Evolutionary conservation across 1,284 basidiomycete genomes (phyloP).

Genomic region (Pterulicium gracile): DNA sequence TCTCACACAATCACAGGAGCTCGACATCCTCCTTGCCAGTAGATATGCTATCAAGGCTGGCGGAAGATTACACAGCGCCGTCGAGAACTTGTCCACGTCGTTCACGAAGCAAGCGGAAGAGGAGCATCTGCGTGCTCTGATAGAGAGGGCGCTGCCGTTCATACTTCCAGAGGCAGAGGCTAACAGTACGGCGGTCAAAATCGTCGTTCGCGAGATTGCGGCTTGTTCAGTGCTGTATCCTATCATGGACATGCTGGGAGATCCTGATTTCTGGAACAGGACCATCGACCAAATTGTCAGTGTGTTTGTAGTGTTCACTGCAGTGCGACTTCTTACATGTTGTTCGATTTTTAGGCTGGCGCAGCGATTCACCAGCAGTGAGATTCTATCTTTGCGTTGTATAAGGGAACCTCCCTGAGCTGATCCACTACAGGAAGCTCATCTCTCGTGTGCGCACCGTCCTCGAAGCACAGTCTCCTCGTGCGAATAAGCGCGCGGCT

Average conservation of each 20-base stretch:
- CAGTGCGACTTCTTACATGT: slow-evolving; percentile 10
- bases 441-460: slow-evolving; percentile 77
- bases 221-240: slow-evolving; percentile 79
- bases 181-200: slow-evolving; percentile 57
- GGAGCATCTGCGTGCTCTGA: slow-evolving; percentile 63
- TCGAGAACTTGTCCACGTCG: slow-evolving; percentile 76
- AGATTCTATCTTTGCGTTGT: slow-evolving; percentile 18
- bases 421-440: slow-evolving; percentile 42
- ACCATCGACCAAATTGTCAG: slow-evolving; percentile 83
- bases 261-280: slow-evolving; percentile 95
- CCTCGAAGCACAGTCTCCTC: slow-evolving; percentile 69
- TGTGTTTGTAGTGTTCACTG: slow-evolving; percentile 9
- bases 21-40: slow-evolving; percentile 76
- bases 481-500: slow-evolving; percentile 28
- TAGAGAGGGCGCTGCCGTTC: slow-evolving; percentile 60
- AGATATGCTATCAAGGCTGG: slow-evolving; percentile 55
- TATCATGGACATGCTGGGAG: slow-evolving; percentile 83
- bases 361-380: slow-evolving; percentile 86
- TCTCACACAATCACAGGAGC: slow-evolving; percentile 76
- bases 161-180: slow-evolving; percentile 72
- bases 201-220: slow-evolving; percentile 75
- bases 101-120: slow-evolving; percentile 88
- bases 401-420: background rate
- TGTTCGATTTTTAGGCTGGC: slow-evolving; percentile 48
- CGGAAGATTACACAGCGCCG: slow-evolving; percentile 64